phyloP scores from a whole-genome alignment of 305 asterid genomes.

The Stenogyne calaminthoides region DNA sequence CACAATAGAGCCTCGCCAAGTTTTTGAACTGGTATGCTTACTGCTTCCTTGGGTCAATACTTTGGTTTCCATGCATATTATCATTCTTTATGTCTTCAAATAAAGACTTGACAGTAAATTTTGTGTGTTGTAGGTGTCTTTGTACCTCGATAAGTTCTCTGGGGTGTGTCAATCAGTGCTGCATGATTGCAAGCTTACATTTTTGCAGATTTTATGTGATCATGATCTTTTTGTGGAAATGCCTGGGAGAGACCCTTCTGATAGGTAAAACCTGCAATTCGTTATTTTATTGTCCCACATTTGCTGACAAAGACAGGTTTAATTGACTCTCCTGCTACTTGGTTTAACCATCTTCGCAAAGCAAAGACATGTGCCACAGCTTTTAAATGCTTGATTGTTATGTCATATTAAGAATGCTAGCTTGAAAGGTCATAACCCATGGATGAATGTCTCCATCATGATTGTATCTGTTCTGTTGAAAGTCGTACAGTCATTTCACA shows the following conservation, averaged over 20 bases:
- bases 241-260: slow-evolving; percentile 99
- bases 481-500: slow-evolving; percentile 6
- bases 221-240: slow-evolving; percentile 99
- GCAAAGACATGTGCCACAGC: not conserved
- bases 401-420: slow-evolving; percentile 19
- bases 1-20: slow-evolving; percentile 96
- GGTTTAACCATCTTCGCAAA: not conserved
- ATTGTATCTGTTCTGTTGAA: slow-evolving; percentile 8
- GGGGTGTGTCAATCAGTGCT: slow-evolving; percentile 93
- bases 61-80: not conserved
- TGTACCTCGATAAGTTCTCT: slow-evolving; percentile 97
- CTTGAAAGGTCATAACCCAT: not conserved
- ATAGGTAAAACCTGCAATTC: slow-evolving; percentile 61
- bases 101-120: slow-evolving; percentile 8
- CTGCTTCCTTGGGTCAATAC: slow-evolving; percentile 20
- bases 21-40: slow-evolving; percentile 89
- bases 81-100: slow-evolving; percentile 5
- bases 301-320: not conserved
- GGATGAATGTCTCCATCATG: slow-evolving; percentile 17
- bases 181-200: slow-evolving; percentile 98
- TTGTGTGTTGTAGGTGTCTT: slow-evolving; percentile 72
- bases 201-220: slow-evolving; percentile 93
- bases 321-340: not conserved
- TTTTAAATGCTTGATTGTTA: slow-evolving; percentile 22
- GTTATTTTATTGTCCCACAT: not conserved